Conservation (phyloP, 208 protist genomes). For the Acanthamoeba divionensis region DNA sequence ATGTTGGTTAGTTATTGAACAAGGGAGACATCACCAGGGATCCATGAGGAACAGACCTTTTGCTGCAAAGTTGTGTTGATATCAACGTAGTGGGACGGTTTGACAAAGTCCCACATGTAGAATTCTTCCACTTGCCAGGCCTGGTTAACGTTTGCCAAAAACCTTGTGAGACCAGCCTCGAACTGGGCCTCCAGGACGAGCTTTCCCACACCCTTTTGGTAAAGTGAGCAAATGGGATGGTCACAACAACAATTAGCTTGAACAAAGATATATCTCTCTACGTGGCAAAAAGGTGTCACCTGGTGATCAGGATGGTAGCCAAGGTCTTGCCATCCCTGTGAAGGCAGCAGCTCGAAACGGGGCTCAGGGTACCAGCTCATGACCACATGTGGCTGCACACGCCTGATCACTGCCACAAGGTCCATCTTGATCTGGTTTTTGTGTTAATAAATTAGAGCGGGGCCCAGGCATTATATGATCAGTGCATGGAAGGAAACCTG, state of each 20-base stretch:
- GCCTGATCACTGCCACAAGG: neutral
- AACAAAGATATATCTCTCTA: neutral
- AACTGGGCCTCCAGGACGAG: neutral
- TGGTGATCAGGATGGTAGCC: slow-evolving; percentile 29
- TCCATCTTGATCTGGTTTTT: neutral
- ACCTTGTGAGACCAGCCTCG: too few species aligned
- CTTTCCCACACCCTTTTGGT: neutral
- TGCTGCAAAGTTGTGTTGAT: neutral
- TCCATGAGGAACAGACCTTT: neutral
- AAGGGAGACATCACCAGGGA: too few species aligned
- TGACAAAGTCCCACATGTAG: slow-evolving; percentile 51
- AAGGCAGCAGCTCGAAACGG: slow-evolving; percentile 3
- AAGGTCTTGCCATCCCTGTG: neutral
- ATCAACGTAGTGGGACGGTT: slow-evolving; percentile 4
- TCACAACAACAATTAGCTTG: neutral
- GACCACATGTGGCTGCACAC: neutral
- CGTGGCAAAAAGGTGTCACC: neutral
- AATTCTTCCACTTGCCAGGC: neutral
- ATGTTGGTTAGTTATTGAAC: neutral
- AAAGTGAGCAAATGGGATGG: neutral
- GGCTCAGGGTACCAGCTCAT: slow-evolving; percentile 35
- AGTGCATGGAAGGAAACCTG: too few species aligned
- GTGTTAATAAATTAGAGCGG: too few species aligned
- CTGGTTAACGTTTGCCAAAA: neutral
- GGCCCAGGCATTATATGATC: too few species aligned